These are phyloP conservation scores for Glebionis coronaria DNA, from an alignment of 129 eudicot species.

Conservation along the genomic window DNA sequence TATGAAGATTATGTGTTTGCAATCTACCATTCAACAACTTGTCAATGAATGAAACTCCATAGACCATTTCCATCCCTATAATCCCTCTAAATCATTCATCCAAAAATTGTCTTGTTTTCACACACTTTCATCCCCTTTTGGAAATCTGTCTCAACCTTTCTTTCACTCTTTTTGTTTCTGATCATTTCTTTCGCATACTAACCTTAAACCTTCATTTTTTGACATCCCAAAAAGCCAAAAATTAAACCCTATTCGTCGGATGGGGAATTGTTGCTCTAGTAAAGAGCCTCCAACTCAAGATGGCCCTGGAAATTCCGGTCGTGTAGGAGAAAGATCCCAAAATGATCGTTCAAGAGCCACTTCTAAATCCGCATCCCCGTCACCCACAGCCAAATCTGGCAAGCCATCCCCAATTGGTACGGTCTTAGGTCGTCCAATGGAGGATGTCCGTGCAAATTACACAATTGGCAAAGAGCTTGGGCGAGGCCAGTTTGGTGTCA, in stretches of 20 bases:
- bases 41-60: conserved; percentile 16
- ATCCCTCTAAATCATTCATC: conserved; percentile 40
- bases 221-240: conserved; percentile 13
- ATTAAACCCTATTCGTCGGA: conserved; percentile 13
- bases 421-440: conserved; percentile 81
- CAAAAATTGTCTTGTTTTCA: conserved; percentile 20
- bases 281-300: conserved; percentile 22
- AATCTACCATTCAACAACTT: conserved; percentile 22
- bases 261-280: conserved; percentile 72
- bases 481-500: conserved; percentile 78
- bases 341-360: conserved; percentile 23
- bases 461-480: conserved; percentile 81
- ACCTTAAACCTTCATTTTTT: conserved; percentile 16
- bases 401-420: conserved; percentile 52
- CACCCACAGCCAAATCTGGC: conserved; percentile 35
- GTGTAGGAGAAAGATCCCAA: conserved; percentile 15
- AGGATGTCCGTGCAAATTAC: conserved; percentile 50
- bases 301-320: conserved; percentile 4
- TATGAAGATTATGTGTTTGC: conserved; percentile 5
- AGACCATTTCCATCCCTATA: conserved; percentile 37
- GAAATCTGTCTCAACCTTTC: conserved; percentile 1
- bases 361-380: conserved; percentile 28
- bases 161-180: conserved; percentile 16
- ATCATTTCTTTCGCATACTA: conserved; percentile 5
- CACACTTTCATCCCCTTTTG: conserved; percentile 9